Base-by-base conservation (phyloP, 371 early-diverging fungal genomes). In the Lichtheimia hyalospora region DNA sequence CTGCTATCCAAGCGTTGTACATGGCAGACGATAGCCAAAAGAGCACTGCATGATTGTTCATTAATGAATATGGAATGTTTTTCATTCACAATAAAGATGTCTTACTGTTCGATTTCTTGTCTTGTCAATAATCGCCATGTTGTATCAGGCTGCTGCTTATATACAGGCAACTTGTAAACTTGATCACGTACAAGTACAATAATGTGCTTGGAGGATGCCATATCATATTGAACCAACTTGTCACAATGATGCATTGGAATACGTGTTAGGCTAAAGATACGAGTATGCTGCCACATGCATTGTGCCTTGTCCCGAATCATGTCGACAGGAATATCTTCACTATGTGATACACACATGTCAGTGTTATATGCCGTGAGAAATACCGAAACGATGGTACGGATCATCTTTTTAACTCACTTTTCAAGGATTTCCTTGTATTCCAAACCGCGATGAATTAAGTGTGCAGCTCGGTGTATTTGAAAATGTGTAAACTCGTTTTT, bases 381-480 rank as follows among this genome's bases (percentile, higher is more conserved):
- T 34, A 34, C 34, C 10, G 10, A 34, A 10, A 0, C 2, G 34
- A 34, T 8, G 34, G 34, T 34, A 10, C 34, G 34, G 34, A 34
- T 34, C 34, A 34, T 34, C 34, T 34, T 34, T 34, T 34, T 21
- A 48, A 25, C 62, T 48, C 73, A 90, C 80, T 64, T 77, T 62
- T 89, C 87, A 25, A 96, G 46, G 5, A 74, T 61, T 28, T 89
- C 89, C 64, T 90, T 90, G 69, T 83, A 93, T 52, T 90, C 87
- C 15, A 97, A 66, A 43, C 86, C 60, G 43, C 83, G 82, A 27
- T 71, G 70, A 58, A 93, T 88, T 60, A 95, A 69, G 49, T 86
- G 88, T n/a, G 92, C 95, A 8, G 96, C 92, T 50, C 95, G 85
- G 50, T 88, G 83, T 12, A 95, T 70, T 71, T 96, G 97, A 62